Base-by-base conservation (phyloP, 768 basidiomycete genomes). In the Amanita pseudoporphyria region DNA sequence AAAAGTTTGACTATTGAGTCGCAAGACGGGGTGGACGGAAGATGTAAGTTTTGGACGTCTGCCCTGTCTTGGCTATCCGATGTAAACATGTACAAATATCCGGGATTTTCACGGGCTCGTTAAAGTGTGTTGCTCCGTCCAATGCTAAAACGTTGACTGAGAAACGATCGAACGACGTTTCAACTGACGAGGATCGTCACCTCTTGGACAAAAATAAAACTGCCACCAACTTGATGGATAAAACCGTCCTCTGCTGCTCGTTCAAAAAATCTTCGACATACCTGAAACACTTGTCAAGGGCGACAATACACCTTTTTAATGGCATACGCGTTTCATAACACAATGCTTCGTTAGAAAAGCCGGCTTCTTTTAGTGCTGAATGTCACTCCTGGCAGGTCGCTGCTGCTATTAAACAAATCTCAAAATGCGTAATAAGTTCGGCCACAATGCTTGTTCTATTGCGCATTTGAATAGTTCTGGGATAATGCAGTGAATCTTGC, bases 191-290 rank as follows among this genome's bases (percentile, higher is more conserved):
- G 36, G 21, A n/a, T n/a, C 32, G 12, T 21, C 5, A 21, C 13
- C n/a, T n/a, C 10, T 36, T 4, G 24, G 19, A n/a, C 1, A 28
- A 32, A 5, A 19, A 6, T 16, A 19, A 18, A 33, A 2, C 37
- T 18, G 24, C 14, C 9, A 9, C 67, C 16, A 53, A 72, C 78
- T 65, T 81, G 79, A 14, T 58, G 60, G 43, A 82, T 73, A 62
- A 82, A 81, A 13, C 81, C 81, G 30, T 82, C 79, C 54, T 82
- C 80, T 5, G 80, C 81, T 6, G 81, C 79, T 14, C 77, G 68
- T 60, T 82, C 81, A 58, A 82, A 82, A 35, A 82, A 81, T 56
- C 56, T 81, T 82, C 21, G 80, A 81, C 79, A 82, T 81, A 81
- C 78, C 79, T 78, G 43, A 6, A 30, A 28, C 36, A 6, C 10